Percentiles rank a stretch among this genome's conserved stretches.
Evolutionary conservation across 148 eudicot genomes (phyloP).

Genomic region (Persicaria tinctoria): DNA sequence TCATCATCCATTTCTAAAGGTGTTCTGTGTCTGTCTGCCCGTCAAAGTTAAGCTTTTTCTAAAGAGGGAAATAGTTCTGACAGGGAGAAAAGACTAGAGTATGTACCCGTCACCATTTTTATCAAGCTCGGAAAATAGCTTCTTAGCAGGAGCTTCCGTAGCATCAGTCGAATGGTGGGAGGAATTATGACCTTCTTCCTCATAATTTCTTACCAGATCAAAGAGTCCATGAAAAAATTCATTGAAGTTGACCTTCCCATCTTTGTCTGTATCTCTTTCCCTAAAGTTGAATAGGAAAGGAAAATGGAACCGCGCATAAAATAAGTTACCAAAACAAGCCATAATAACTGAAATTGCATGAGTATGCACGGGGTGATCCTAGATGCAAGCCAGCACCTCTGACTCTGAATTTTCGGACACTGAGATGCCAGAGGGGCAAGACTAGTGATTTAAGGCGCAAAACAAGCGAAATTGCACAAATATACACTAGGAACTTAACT

Average conservation of each 20-base stretch:
- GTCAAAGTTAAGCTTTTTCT: not conserved
- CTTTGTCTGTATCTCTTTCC: slow-evolving; percentile 95
- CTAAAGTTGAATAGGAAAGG: slow-evolving; percentile 26
- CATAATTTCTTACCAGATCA: slow-evolving; percentile 78
- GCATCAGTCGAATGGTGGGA: slow-evolving; percentile 44
- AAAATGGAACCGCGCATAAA: not conserved
- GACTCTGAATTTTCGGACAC: not conserved
- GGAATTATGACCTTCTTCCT: slow-evolving; percentile 57
- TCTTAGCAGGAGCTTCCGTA: slow-evolving; percentile 60
- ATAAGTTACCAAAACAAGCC: not conserved
- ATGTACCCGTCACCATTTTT: slow-evolving; percentile 79
- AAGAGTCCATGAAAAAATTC: slow-evolving; percentile 95
- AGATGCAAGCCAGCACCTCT: not conserved
- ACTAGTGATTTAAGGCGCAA: not conserved
- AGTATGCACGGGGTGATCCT: slow-evolving; percentile 4
- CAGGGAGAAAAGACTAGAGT: not conserved
- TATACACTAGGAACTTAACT: not conserved
- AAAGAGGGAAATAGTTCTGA: not conserved
- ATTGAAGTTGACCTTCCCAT: slow-evolving; percentile 77
- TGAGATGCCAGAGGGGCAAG: not conserved
- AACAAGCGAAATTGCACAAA: not conserved
- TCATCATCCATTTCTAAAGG: not conserved
- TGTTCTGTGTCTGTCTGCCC: not conserved
- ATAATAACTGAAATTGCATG: not conserved
- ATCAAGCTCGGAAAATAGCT: slow-evolving; percentile 78